These are phyloP conservation scores for Apiotrichum gracile DNA, from an alignment of 1,284 basidiomycete species.

Conservation along the genomic window DNA sequence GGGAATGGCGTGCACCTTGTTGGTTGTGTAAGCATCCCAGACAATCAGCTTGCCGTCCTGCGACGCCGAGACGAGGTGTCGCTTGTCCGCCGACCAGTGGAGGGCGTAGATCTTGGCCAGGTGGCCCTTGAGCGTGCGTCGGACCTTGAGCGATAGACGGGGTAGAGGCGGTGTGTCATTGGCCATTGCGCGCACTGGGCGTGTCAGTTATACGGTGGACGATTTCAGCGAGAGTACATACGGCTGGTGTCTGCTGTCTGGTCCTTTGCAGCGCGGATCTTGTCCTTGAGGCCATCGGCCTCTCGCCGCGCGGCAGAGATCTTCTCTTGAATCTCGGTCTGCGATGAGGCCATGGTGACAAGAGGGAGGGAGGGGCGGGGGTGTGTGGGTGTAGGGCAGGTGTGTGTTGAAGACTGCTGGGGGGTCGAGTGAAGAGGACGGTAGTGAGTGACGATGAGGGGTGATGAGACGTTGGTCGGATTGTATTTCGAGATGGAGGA, in stretches of 20 bases:
- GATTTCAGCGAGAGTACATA: constrained; percentile 55
- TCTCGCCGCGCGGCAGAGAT: constrained; percentile 95
- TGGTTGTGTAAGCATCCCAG: constrained; percentile 99
- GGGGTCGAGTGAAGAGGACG: neutral
- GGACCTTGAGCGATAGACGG: constrained; percentile 89
- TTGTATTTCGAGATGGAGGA: too few species aligned
- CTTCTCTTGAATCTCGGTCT: constrained; percentile 80
- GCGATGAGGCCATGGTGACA: constrained; percentile 37
- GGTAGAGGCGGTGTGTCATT: constrained; percentile 91
- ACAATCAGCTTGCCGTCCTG: constrained; percentile 94
- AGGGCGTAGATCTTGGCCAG: constrained; percentile 99
- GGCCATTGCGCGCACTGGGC: constrained; percentile 85
- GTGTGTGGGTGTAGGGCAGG: too few species aligned
- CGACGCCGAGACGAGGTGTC: constrained; percentile 96
- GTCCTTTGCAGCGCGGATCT: constrained; percentile 89
- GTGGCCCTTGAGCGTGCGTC: constrained; percentile 91
- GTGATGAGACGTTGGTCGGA: too few species aligned
- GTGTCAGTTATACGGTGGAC: too few species aligned
- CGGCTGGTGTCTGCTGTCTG: constrained; percentile 92
- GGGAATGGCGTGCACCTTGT: constrained; percentile 99
- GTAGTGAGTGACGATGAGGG: neutral
- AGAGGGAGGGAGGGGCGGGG: neutral
- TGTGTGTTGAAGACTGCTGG: neutral
- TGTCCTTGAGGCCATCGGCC: constrained; percentile 94
- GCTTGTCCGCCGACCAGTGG: constrained; percentile 95